These are phyloP conservation scores for Artemisia argyi DNA, from an alignment of 129 eudicot genomes.

Conservation along the genomic window DNA sequence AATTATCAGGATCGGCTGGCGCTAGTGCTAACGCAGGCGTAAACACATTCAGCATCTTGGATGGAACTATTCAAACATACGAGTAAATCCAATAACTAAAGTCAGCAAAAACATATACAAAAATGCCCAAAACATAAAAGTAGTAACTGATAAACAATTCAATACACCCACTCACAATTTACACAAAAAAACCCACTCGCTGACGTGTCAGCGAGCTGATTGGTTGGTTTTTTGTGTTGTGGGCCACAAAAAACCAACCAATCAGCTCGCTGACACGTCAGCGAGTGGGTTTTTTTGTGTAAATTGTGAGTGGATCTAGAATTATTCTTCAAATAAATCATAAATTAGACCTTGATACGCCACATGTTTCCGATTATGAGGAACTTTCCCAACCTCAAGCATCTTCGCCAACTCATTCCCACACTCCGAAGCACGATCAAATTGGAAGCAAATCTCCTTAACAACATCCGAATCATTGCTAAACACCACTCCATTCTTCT, in stretches of 20 bases:
- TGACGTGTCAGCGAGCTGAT: too few relatives aligned
- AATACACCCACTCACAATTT: too few relatives aligned
- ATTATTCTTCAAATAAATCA: background rate
- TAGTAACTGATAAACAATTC: background rate
- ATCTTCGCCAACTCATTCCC: slow-evolving; percentile 66
- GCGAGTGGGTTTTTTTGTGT: too few relatives aligned
- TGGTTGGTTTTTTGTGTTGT: too few relatives aligned
- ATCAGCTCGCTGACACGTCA: too few relatives aligned
- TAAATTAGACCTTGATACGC: slow-evolving; percentile 63
- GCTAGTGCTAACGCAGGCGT: slow-evolving; percentile 52
- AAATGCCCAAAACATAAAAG: background rate
- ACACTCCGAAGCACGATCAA: slow-evolving; percentile 68
- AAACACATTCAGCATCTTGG: slow-evolving; percentile 74
- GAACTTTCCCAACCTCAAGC: slow-evolving; percentile 84
- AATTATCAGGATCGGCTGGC: slow-evolving; percentile 42
- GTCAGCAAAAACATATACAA: slow-evolving; percentile 10
- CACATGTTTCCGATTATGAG: slow-evolving; percentile 63
- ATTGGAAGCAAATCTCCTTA: slow-evolving; percentile 72
- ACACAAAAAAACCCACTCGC: too few relatives aligned
- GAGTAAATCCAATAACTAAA: background rate
- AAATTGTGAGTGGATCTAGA: too few relatives aligned
- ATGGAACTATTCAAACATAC: slow-evolving; percentile 55
- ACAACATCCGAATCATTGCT: slow-evolving; percentile 65
- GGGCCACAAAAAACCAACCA: too few relatives aligned
- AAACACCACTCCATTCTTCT: slow-evolving; percentile 33